Percentiles rank a stretch among this genome's conserved stretches.
phyloP scores from a whole-genome alignment of 805 yeast species.

The Yarrowia yakushimensis region DNA sequence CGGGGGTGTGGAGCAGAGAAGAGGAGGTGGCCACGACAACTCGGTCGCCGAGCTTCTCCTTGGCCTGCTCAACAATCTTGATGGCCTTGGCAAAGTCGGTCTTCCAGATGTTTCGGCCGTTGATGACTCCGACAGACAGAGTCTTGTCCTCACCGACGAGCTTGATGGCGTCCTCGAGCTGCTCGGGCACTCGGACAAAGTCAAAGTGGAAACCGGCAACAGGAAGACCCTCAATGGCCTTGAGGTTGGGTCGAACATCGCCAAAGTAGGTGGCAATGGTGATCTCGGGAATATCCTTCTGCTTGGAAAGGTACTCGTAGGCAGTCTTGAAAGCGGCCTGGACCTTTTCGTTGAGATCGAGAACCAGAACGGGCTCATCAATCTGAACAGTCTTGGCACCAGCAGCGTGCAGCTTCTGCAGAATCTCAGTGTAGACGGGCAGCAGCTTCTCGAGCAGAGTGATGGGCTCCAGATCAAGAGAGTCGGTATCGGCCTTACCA shows the following conservation, averaged over 20 bases:
- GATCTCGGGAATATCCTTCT: conserved; percentile 71
- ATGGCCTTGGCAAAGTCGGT: conserved; percentile 87
- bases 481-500: conserved; percentile 98
- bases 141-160: conserved; percentile 67
- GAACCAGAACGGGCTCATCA: conserved; percentile 95
- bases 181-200: conserved; percentile 94
- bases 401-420: conserved; percentile 82
- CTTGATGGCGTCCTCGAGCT: conserved; percentile 75
- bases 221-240: conserved; percentile 83
- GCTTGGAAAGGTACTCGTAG: conserved; percentile 67
- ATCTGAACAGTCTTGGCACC: conserved; percentile 95
- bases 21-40: conserved; percentile 93
- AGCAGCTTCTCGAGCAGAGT: conserved; percentile 80
- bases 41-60: conserved; percentile 71
- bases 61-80: conserved; percentile 74
- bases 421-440: conserved; percentile 89
- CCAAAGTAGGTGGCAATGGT: conserved; percentile 93
- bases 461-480: conserved; percentile 91
- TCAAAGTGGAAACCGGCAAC: conserved; percentile 96
- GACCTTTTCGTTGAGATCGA: conserved; percentile 82
- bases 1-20: conserved; percentile 97
- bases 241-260: conserved; percentile 95
- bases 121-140: conserved; percentile 94
- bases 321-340: conserved; percentile 87
- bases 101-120: conserved; percentile 99